phyloP scores from a whole-genome alignment of 345 rosid species.

The Lumnitzera racemosa region DNA sequence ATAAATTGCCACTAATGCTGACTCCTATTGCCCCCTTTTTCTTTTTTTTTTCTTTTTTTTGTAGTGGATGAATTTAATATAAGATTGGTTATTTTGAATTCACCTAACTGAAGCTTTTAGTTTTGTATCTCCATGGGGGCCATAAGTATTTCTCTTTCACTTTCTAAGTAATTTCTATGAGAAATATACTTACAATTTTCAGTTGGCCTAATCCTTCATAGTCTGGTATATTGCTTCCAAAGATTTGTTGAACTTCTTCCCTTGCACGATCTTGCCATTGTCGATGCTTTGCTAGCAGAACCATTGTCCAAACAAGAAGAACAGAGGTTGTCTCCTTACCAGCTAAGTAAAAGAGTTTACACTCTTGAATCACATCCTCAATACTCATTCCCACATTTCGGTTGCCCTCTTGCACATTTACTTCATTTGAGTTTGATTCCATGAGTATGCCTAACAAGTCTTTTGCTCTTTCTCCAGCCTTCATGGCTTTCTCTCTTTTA shows the following conservation, averaged over 20 bases:
- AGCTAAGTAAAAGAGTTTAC: conserved; percentile 18
- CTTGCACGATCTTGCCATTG: neutral
- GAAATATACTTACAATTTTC: conserved; percentile 8
- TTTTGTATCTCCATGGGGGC: no score
- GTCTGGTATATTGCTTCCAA: conserved; percentile 10
- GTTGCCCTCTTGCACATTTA: conserved; percentile 10
- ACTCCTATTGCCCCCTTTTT: no score
- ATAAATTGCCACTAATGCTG: no score
- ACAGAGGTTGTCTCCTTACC: conserved; percentile 4
- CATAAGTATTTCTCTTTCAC: no score
- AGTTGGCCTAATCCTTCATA: conserved; percentile 13
- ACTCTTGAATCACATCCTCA: conserved; percentile 19
- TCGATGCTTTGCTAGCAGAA: conserved; percentile 5
- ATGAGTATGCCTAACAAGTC: no score
- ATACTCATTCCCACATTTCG: conserved; percentile 23
- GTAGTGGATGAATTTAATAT: no score
- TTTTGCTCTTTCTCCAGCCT: conserved; percentile 13
- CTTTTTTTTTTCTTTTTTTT: no score
- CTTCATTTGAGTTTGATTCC: neutral
- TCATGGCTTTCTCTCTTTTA: conserved; percentile 30
- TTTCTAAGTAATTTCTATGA: no score
- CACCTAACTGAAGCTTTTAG: no score
- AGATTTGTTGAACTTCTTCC: conserved; percentile 11
- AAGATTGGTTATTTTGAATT: no score
- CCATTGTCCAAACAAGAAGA: conserved; percentile 8